These are phyloP conservation scores for Ostreobium quekettii DNA, from an alignment of 139 green algal genomes.

Conservation along the genomic window DNA sequence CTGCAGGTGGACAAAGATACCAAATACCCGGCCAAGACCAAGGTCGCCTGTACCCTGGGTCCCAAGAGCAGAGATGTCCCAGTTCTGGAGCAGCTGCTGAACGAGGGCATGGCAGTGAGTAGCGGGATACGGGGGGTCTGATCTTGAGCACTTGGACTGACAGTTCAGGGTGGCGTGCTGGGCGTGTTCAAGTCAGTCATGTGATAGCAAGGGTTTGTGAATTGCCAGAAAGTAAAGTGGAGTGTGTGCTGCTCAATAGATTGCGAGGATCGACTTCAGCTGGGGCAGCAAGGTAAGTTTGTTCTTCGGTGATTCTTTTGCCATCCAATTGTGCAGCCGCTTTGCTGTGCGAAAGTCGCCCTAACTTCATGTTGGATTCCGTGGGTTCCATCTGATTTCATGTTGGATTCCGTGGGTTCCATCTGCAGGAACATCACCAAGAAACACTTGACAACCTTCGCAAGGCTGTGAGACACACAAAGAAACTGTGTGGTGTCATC, in stretches of 20 bases:
- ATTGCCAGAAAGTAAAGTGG: background rate
- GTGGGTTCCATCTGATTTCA: constrained; percentile 23
- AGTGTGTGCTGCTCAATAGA: background rate
- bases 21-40: too few relatives aligned
- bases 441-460: constrained; percentile 58
- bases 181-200: too few relatives aligned
- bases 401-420: constrained; percentile 20
- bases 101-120: constrained; percentile 17
- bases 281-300: constrained; percentile 18
- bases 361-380: background rate
- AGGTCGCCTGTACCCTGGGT: constrained; percentile 22
- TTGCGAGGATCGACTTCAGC: constrained; percentile 28
- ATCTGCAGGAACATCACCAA: constrained; percentile 51
- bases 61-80: constrained; percentile 13
- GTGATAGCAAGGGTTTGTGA: background rate
- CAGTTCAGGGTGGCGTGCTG: too few relatives aligned
- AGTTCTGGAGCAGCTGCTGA: constrained; percentile 23
- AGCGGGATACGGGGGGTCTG: background rate
- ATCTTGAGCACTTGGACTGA: background rate
- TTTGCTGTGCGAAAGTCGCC: background rate
- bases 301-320: background rate
- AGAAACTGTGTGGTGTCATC: constrained; percentile 64
- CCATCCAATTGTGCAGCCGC: background rate
- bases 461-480: constrained; percentile 48
- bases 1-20: too few relatives aligned